Evolutionary conservation across 257 asterid genomes (phyloP), one percentile per base, ranked within the genome.

Genomic region (Nicotiana attenuata): DNA sequence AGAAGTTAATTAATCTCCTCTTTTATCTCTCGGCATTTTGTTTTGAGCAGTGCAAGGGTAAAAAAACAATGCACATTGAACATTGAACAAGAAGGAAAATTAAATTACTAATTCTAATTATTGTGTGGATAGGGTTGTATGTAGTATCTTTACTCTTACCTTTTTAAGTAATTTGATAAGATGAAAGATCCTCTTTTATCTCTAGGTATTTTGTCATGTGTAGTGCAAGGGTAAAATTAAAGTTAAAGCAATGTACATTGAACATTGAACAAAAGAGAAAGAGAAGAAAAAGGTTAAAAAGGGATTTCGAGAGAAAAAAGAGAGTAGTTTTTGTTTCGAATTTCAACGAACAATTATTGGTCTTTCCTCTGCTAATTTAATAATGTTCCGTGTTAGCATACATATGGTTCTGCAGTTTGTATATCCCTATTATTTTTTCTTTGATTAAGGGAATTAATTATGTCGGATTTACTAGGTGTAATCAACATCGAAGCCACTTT

Each of bases 341-440:
- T 83, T 86, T 82, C 90, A 82, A 89, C 35, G 91, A 81, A 84
- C 83, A 89, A 89, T 89, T 84, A 82, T 88, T 85, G 82, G 88
- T 73, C 78, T 80, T 83, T 87, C 24, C 1, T 57, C 85, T 86
- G 83, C 41, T 81, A 28, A 28, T 28, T 71, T 59, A 31, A 41
- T 2, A 57, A 0, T 2, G 24, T 57, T 57, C 26, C 24, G 80
- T 63, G 83, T 80, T 82, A 55, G 38, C 14, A 45, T 75, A 50
- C 20, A 45, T 75, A 50, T 75, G 80, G 80, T 75, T 75, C 80
- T 16, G 85, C 64, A 63, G 56, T 53, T 82, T 82, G 82, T 86
- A 85, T 83, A 47, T 15, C 20, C 33, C 78, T 3, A 71, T 69
- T 52, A 55, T 38, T 59, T 83, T 45, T 24, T 52, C 9, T 85